Base-by-base conservation (phyloP, 208 protist genomes). In the Leishmania tropica region DNA sequence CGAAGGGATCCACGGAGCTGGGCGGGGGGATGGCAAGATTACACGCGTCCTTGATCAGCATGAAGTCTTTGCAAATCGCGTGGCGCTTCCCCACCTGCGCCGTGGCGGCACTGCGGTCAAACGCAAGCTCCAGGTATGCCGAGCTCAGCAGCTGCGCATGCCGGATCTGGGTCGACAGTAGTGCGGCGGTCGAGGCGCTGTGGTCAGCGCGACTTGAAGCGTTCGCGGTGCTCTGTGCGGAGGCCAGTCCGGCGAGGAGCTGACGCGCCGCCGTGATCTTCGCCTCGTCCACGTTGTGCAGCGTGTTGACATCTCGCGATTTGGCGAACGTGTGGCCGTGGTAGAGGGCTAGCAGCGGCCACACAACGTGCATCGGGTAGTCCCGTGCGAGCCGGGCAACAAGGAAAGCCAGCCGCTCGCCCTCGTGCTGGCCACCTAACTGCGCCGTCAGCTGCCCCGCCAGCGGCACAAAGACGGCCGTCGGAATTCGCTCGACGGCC, bases 71-170 rank as follows among this genome's bases (percentile, higher is more conserved):
- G n/a, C 83, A 78, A 62, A 95, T 93, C 15, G 77, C 1, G 76
- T 90, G 82, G 13, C 42, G 47, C 47, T 81, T 75, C 37, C 76
- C 75, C 8, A 67, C 45, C 81, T 78, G 54, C 53, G 47, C 58
- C 4, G 73, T 67, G 68, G 64, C 76, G 21, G 80, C 60, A 21
- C 83, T 78, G 37, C 77, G 77, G 78, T 93, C 75, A 62, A 91
- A 93, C 17, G 93, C 95, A 5, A 98, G 83, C 85, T 97, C 88
- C 31, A 97, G 89, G 78, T 98, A 98, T 42, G 94, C 90, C 2
- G 87, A 87, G 48, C 88, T 93, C 31, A 98, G 89, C 48, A 80
- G 60, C 56, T 91, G 81, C 10, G 91, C 88, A 7, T 95, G 84
- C 47, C 70, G 56, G 2, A 98, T 71, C 47, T 89, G 80, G 17